These are phyloP conservation scores for Quercus agrifolia DNA, from an alignment of 306 rosid species.

Conservation along the genomic window DNA sequence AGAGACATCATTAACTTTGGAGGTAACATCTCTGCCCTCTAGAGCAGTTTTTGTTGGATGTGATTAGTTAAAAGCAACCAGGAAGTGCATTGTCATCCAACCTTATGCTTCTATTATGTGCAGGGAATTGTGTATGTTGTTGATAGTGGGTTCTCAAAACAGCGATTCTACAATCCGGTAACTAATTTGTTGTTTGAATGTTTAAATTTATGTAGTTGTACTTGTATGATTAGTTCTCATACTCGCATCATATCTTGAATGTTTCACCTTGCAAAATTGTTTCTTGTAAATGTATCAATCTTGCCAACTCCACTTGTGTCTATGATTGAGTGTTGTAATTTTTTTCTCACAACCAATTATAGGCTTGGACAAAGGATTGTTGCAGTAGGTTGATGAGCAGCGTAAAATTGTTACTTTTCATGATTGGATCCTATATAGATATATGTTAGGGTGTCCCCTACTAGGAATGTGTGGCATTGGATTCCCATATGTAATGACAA, in stretches of 20 bases:
- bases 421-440: too few species aligned
- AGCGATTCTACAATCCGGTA: constrained; percentile 91
- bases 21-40: constrained; percentile 49
- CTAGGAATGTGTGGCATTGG: too few species aligned
- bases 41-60: background rate
- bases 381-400: too few species aligned
- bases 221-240: constrained; percentile 7
- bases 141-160: constrained; percentile 96
- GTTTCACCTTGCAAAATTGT: background rate
- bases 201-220: constrained; percentile 5
- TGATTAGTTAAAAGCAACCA: constrained; percentile 12
- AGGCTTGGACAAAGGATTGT: too few species aligned
- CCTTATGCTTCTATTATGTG: constrained; percentile 28
- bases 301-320: background rate
- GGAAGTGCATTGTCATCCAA: constrained; percentile 6
- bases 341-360: too few species aligned
- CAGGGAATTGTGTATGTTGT: constrained; percentile 93
- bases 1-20: constrained; percentile 88
- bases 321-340: too few species aligned
- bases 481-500: too few species aligned
- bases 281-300: background rate
- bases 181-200: constrained; percentile 14
- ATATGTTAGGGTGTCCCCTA: too few species aligned
- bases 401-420: too few species aligned
- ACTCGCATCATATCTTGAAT: background rate